phyloP scores from a whole-genome alignment of 306 rosid genomes.

The Cucumis melo region DNA sequence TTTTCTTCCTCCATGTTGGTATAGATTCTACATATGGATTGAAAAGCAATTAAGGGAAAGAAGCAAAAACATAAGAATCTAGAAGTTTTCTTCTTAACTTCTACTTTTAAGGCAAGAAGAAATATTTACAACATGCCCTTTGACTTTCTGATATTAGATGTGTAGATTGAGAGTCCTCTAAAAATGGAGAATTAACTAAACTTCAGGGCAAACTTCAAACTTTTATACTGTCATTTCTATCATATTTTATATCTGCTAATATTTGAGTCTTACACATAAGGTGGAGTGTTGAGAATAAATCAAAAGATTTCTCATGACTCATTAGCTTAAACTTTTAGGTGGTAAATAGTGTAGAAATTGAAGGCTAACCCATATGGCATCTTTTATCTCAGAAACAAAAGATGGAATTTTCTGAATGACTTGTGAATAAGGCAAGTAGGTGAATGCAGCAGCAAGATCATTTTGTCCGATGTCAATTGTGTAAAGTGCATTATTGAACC shows the following conservation, averaged over 20 bases:
- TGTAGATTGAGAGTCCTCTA: no score
- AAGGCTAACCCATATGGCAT: conserved; percentile 14
- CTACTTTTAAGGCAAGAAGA: neutral
- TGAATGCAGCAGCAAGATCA: conserved; percentile 16
- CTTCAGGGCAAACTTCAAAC: neutral
- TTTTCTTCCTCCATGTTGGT: conserved; percentile 10
- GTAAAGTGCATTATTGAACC: conserved; percentile 12
- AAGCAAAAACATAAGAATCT: neutral
- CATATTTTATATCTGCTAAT: neutral
- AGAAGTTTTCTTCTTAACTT: neutral
- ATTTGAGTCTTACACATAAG: neutral
- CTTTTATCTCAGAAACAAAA: conserved; percentile 12
- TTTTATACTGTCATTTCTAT: neutral
- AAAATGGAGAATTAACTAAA: neutral
- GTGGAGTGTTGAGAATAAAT: neutral
- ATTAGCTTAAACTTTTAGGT: neutral
- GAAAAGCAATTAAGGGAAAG: neutral
- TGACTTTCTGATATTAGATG: no score
- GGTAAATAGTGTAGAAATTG: neutral
- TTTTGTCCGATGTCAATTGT: conserved; percentile 23
- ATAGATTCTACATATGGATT: neutral
- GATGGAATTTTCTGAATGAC: conserved; percentile 17
- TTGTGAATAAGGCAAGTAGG: conserved; percentile 13
- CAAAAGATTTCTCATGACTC: neutral
- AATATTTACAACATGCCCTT: no score